Percentiles rank a stretch among this genome's conserved stretches.
phyloP scores from a whole-genome alignment of 75 land plant species.

The Cryptomeria japonica region DNA sequence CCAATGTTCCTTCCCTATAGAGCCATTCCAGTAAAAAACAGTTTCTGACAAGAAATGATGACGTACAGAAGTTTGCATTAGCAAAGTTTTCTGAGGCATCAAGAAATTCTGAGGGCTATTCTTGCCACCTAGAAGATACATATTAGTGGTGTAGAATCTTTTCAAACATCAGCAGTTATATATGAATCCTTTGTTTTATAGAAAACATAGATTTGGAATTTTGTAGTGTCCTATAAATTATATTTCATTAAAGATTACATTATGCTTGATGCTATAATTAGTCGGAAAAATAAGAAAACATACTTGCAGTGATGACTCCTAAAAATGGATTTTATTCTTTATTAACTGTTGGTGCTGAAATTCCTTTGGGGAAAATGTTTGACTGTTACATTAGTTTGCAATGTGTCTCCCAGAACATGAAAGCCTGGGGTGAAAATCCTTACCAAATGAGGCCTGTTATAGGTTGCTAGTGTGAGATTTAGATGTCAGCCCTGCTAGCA shows the following conservation, averaged over 20 bases:
- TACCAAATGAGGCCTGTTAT: too few species aligned
- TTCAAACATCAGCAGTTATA: neutral
- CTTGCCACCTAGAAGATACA: neutral
- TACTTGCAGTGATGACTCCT: neutral
- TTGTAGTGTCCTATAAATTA: neutral
- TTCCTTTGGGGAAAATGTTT: neutral
- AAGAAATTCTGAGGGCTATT: neutral
- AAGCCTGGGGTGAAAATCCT: neutral
- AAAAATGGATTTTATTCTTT: neutral
- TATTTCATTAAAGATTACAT: neutral
- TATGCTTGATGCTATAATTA: neutral
- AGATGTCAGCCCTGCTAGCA: neutral
- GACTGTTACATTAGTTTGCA: neutral
- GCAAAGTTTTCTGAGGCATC: neutral
- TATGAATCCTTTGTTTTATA: neutral
- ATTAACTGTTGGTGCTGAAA: too few species aligned
- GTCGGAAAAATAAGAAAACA: neutral
- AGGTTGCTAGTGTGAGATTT: too few species aligned
- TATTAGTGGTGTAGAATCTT: neutral
- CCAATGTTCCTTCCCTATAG: neutral
- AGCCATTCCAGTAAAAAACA: neutral
- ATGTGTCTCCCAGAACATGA: neutral
- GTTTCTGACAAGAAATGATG: neutral
- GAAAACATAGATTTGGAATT: neutral
- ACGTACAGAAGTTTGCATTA: too few species aligned